These are phyloP conservation scores for Penicillium thymicola DNA, from an alignment of 2,329 filamentous ascomycete species.

Conservation along the genomic window DNA sequence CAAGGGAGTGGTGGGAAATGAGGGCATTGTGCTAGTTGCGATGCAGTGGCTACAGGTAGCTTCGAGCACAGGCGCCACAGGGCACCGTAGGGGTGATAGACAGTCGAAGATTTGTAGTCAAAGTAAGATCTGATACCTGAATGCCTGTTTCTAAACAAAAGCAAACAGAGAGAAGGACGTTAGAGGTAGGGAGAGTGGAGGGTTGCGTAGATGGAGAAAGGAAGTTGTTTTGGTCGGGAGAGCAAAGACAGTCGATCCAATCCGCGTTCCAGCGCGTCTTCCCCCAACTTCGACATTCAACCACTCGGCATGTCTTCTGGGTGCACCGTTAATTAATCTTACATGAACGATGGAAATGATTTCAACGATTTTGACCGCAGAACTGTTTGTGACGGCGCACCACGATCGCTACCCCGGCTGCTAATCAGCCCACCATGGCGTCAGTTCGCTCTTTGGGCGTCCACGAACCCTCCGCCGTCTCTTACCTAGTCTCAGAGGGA, in stretches of 20 bases:
- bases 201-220: constrained; percentile 18
- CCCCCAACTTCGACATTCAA: constrained; percentile 16
- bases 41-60: constrained; percentile 9
- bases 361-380: constrained; percentile 22
- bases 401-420: constrained; percentile 19
- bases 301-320: constrained; percentile 12
- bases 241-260: constrained; percentile 18
- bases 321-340: constrained; percentile 3
- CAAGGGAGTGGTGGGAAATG: constrained; percentile 36
- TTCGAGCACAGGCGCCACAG: constrained; percentile 17
- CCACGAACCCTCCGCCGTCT: constrained; percentile 80
- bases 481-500: constrained; percentile 76
- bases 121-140: background rate
- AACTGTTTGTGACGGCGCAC: constrained; percentile 19
- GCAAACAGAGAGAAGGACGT: background rate
- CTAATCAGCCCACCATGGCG: constrained; percentile 63
- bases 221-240: constrained; percentile 27
- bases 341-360: constrained; percentile 29
- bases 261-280: constrained; percentile 32
- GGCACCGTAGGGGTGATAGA: constrained; percentile 11
- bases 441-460: constrained; percentile 85
- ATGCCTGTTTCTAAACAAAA: background rate
- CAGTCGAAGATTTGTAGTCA: background rate
- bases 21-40: constrained; percentile 30
- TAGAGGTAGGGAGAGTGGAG: constrained; percentile 10